Base-by-base conservation (phyloP, 352 stramenopile genomes). In the Phytopythium vexans region DNA sequence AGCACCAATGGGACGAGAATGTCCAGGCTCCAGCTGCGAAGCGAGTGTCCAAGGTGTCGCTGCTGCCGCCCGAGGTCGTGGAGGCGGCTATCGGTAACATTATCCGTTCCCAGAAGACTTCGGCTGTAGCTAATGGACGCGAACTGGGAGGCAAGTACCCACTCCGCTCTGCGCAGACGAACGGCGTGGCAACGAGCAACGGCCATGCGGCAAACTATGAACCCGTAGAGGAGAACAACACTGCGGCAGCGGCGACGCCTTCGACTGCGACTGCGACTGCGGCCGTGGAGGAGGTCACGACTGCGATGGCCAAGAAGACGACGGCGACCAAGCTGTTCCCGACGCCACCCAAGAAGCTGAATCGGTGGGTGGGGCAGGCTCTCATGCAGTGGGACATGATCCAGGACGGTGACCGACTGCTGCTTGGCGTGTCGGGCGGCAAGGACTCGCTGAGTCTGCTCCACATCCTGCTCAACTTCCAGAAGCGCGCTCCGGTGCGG, bases 361-460 rank as follows among this genome's bases (percentile, higher is more conserved):
- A 90, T 60, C 75, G 76, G 11, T 75, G 59, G 54, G 77, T 94
- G 21, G 80, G 82, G 4, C 82, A 98, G 61, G 95, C 95, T 4
- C 74, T 98, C 48, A 86, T 96, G 49, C 88, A 98, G 58, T 98
- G 88, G 88, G 66, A 95, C 57, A 98, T 99, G 94, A 96, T 99
- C 50, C 68, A 98, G 64, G 89, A 97, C 44, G 96, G 96, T 14
- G 96, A 99, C 72, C 73, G 90, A 4, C 67, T 99, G 41, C 70
- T 98, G 32, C 74, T 99, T 7, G 97, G 96, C 11, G 73, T 99
- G 6, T 98, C 90, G 8, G 97, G 97, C 31, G 97, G 97, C 33
- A 99, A 99, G 72, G 97, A 99, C 67, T 98, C 92, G n/a, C 69
- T 99, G 16, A 96, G 75, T 52, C 75, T 99, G 54, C 72, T 99